Percentiles rank a stretch among this genome's conserved stretches.
Conservation (phyloP, 352 stramenopile species). For the Pythium scleroteichum region DNA sequence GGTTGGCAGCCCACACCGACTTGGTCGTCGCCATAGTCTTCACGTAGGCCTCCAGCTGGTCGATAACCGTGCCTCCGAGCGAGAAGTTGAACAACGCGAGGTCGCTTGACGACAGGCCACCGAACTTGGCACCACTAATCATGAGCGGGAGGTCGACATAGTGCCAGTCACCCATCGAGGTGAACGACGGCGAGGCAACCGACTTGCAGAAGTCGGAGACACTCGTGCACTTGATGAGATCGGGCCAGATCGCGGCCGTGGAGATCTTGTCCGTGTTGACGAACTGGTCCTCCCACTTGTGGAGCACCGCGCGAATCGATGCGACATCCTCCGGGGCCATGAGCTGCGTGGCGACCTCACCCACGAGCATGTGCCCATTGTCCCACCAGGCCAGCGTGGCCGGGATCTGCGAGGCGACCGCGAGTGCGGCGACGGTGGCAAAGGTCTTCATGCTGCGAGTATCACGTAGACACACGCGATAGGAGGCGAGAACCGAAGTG, state of each 20-base stretch:
- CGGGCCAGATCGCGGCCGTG: constrained; percentile 38
- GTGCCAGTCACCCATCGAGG: constrained; percentile 63
- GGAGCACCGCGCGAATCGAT: constrained; percentile 30
- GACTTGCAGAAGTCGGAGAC: constrained; percentile 19
- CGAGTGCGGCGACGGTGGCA: constrained; percentile 15
- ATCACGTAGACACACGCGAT: constrained; percentile 12
- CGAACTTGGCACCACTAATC: constrained; percentile 44
- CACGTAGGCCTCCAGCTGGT: constrained; percentile 34
- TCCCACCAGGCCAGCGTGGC: constrained; percentile 34
- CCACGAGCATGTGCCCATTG: constrained; percentile 39
- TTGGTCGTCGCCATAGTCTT: constrained; percentile 58
- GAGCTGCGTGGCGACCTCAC: constrained; percentile 32
- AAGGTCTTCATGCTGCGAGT: constrained; percentile 23
- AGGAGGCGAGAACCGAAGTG: constrained; percentile 20
- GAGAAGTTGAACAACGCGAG: constrained; percentile 52
- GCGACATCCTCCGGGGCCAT: constrained; percentile 27
- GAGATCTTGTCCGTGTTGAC: constrained; percentile 34
- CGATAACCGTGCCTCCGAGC: constrained; percentile 48
- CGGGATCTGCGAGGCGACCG: constrained; percentile 15
- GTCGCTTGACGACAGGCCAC: constrained; percentile 35
- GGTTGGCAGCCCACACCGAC: constrained; percentile 61
- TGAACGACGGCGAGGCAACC: constrained; percentile 39
- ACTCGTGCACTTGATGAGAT: constrained; percentile 38
- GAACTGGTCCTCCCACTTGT: constrained; percentile 29
- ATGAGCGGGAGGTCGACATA: constrained; percentile 67